These are phyloP conservation scores for Dentipellis sp. DNA, from an alignment of 768 basidiomycete genomes.

Conservation along the genomic window DNA sequence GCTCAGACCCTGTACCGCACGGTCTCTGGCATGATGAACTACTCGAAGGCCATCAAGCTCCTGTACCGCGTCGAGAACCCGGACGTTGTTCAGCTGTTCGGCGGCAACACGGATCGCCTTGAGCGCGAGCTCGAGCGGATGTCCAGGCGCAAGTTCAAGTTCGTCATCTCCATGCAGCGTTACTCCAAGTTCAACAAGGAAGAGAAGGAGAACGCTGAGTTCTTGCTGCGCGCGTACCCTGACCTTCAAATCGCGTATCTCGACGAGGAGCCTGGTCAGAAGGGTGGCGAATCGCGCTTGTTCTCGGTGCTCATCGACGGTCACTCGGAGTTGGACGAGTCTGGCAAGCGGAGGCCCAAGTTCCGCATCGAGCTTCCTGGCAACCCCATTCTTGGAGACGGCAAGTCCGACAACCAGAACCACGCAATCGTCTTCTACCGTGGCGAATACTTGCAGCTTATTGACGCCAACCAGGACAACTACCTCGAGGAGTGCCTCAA, in stretches of 20 bases:
- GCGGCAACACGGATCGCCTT: conserved; percentile 91
- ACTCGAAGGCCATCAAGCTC: conserved; percentile 98
- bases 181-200: conserved; percentile 99
- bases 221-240: conserved; percentile 94
- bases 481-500: conserved; percentile 99
- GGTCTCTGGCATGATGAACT: conserved; percentile 99
- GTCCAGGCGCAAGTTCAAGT: conserved; percentile 97
- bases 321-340: conserved; percentile 89
- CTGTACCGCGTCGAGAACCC: conserved; percentile 99
- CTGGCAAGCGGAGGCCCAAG: conserved; percentile 89
- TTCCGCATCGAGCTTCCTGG: conserved; percentile 97
- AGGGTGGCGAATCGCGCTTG: conserved; percentile 79
- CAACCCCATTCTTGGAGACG: conserved; percentile 97
- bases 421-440: conserved; percentile 99
- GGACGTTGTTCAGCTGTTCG: conserved; percentile 91
- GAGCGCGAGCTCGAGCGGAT: conserved; percentile 96
- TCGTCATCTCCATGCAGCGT: conserved; percentile 96
- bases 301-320: conserved; percentile 96
- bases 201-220: conserved; percentile 97
- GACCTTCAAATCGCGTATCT: conserved; percentile 98
- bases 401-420: conserved; percentile 99
- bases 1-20: conserved; percentile 98
- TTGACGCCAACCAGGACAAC: conserved; percentile 99
- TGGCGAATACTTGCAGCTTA: conserved; percentile 97
- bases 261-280: conserved; percentile 88